Evolutionary conservation across 2,329 filamentous ascomycete genomes (phyloP), one percentile per base, ranked within the genome.

Genomic region (Talaromyces sp.): DNA sequence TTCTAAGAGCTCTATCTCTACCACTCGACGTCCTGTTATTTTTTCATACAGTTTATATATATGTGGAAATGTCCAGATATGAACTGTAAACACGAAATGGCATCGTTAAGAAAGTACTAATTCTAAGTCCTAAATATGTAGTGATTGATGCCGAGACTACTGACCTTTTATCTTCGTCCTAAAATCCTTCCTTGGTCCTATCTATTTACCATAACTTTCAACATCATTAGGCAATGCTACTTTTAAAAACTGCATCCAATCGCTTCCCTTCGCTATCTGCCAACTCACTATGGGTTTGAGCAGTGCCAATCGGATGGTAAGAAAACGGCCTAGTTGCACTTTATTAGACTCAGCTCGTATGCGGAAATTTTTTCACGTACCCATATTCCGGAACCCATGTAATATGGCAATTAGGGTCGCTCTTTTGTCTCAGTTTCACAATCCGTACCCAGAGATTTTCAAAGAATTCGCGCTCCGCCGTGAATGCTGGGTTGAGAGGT

Each of bases 391-490:
- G 52, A 32, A 55, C 52, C 27, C 52, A 55, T 3, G 52, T 55
- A 33, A 55, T 55, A 15, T 30, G 44, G 17, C 33, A 17, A 17
- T 36, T 36, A 17, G 33, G 33, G 13, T 36, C 33, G 4, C 11
- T 17, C 13, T 36, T 1, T 7, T 17, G 13, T 36, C 22, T 53
- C 9, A 13, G 17, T 30, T 22, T 27, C 15, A 53, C 28, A 53
- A 53, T 53, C 9, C 22, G n/a, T 25, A 53, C 25, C 49, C 49
- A 53, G 25, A 53, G 22, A 9, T 65, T 68, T 25, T 76, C 73
- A 36, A 76, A 75, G 58, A 72, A 75, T 1, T 63, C 58, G 36
- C 69, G 63, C 56, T 76, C 73, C 1, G 66, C 56, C 4, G 64
- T 61, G 32, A 73, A 76, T 22, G 65, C 60, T 0, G 69, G 67